These are phyloP conservation scores for Penicillium bovifimosum DNA, from an alignment of 495 filamentous ascomycete genomes.

Conservation along the genomic window DNA sequence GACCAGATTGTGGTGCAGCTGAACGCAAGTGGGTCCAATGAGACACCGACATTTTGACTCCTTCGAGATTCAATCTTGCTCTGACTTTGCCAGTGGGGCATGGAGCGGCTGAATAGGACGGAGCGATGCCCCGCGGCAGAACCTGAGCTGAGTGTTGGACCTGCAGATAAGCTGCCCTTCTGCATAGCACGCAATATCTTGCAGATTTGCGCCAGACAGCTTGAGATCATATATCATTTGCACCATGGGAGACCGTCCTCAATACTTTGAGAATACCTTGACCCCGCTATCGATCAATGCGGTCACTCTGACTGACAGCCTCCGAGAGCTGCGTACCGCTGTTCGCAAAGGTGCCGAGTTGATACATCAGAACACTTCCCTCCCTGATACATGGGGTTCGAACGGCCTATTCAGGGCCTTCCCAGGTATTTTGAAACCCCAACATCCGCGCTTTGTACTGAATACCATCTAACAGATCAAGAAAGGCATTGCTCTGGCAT, in stretches of 20 bases:
- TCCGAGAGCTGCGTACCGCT: conserved; percentile 26
- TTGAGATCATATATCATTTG: neutral
- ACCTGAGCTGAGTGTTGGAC: neutral
- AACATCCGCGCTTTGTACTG: neutral
- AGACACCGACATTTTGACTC: conserved; percentile 10
- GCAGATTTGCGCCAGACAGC: neutral
- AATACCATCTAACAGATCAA: neutral
- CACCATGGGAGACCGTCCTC: conserved; percentile 24
- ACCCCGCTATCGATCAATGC: conserved; percentile 12
- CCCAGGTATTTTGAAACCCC: conserved; percentile 20
- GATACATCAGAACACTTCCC: conserved; percentile 20
- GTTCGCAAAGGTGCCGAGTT: conserved; percentile 25
- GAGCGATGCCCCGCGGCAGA: neutral
- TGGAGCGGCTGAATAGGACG: neutral
- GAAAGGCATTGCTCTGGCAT: conserved; percentile 34
- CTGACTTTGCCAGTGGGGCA: neutral
- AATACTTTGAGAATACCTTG: conserved; percentile 24
- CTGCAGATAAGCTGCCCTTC: neutral
- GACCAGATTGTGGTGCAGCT: neutral
- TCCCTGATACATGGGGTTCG: conserved; percentile 20
- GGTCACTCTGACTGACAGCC: conserved; percentile 10
- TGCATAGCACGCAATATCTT: conserved; percentile 11
- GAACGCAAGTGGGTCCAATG: conserved; percentile 8
- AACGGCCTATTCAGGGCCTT: conserved; percentile 28
- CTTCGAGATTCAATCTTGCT: neutral